Percentiles rank a stretch among this genome's conserved stretches.
phyloP scores from a whole-genome alignment of 495 filamentous ascomycete genomes.

The Penicillium argentinense region DNA sequence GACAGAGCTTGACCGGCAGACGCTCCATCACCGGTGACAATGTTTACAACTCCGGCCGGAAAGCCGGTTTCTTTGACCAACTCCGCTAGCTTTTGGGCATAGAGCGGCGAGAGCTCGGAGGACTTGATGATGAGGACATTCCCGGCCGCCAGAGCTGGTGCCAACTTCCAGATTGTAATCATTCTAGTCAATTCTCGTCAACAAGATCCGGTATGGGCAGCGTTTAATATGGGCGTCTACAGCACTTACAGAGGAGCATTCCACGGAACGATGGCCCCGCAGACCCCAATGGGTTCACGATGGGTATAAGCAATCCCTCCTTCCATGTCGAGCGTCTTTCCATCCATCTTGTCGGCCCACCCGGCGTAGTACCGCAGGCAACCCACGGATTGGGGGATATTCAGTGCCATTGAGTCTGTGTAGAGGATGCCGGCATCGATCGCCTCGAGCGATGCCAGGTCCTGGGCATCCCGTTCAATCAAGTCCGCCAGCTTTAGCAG shows the following conservation, averaged over 20 bases:
- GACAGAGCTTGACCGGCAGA: slow-evolving; percentile 79
- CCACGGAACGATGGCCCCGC: slow-evolving; percentile 38
- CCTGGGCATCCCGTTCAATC: slow-evolving; percentile 25
- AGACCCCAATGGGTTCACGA: slow-evolving; percentile 38
- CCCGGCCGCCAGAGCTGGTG: slow-evolving; percentile 55
- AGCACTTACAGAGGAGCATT: slow-evolving; percentile 31
- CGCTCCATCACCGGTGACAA: slow-evolving; percentile 78
- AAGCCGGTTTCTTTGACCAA: slow-evolving; percentile 82
- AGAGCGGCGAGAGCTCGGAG: slow-evolving; percentile 88
- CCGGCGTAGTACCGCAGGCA: slow-evolving; percentile 36
- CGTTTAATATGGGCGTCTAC: no score
- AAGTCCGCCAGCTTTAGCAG: slow-evolving; percentile 45
- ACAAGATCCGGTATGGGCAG: no score
- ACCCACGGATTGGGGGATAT: slow-evolving; percentile 22
- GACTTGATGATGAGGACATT: slow-evolving; percentile 81
- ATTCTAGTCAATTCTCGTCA: no score
- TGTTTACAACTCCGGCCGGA: slow-evolving; percentile 82
- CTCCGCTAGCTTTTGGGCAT: slow-evolving; percentile 80
- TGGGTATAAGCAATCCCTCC: slow-evolving; percentile 28
- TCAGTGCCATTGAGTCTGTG: slow-evolving; percentile 18
- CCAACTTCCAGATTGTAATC: slow-evolving; percentile 64
- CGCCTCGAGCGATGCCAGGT: slow-evolving; percentile 29
- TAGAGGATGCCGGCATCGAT: slow-evolving; percentile 28
- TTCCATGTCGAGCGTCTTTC: slow-evolving; percentile 25
- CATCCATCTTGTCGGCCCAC: slow-evolving; percentile 37